These are phyloP conservation scores for Berberis thunbergii DNA, from an alignment of 164 flowering plant genomes.

Conservation along the genomic window DNA sequence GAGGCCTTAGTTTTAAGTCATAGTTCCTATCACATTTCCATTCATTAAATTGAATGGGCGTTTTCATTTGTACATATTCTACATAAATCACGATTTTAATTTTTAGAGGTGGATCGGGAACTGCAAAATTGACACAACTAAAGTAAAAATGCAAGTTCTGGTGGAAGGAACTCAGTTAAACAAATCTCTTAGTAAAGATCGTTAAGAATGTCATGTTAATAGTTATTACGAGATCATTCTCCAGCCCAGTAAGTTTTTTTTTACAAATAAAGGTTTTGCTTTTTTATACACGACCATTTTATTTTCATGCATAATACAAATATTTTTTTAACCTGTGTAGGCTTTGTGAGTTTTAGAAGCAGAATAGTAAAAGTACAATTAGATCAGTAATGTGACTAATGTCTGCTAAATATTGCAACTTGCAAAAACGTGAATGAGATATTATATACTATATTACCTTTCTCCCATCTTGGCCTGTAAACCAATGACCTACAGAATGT, in stretches of 20 bases:
- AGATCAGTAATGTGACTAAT: background rate
- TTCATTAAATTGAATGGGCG: background rate
- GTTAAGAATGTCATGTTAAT: too few species aligned
- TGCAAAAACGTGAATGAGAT: background rate
- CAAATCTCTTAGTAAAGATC: too few species aligned
- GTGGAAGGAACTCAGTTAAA: too few species aligned
- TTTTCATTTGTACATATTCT: background rate
- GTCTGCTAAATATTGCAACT: background rate
- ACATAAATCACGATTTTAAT: background rate
- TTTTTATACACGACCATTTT: too few species aligned
- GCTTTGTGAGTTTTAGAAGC: background rate
- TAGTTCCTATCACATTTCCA: background rate
- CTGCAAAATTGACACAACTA: too few species aligned
- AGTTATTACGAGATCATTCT: too few species aligned
- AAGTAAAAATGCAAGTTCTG: too few species aligned
- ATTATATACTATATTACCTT: constrained; percentile 33
- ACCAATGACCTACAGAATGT: constrained; percentile 61
- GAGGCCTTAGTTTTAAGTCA: background rate
- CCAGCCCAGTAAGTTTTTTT: too few species aligned
- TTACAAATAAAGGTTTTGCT: too few species aligned
- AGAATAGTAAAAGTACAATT: background rate
- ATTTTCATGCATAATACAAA: too few species aligned
- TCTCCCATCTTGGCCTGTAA: constrained; percentile 50
- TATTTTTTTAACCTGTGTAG: background rate
- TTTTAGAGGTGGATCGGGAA: too few species aligned